Conservation (phyloP, 1,284 basidiomycete species). For the Spongiforma sp. region DNA sequence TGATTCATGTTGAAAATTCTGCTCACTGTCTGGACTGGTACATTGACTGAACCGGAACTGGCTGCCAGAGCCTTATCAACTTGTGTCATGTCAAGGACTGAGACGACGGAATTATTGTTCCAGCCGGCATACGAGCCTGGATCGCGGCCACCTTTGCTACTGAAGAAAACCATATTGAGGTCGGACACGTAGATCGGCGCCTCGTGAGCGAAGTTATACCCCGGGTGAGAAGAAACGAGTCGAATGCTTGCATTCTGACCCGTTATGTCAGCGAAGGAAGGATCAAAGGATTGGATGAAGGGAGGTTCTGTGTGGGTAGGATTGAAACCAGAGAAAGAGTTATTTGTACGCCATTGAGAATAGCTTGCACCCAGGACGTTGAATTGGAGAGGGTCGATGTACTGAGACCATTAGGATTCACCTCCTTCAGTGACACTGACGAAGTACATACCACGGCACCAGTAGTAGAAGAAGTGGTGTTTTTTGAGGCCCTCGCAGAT, state of each 20-base stretch:
- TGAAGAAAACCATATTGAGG: neutral
- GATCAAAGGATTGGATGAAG: neutral
- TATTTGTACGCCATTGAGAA: neutral
- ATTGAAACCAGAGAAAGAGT: slow-evolving; percentile 48
- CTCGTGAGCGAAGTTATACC: neutral
- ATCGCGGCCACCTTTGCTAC: slow-evolving; percentile 47
- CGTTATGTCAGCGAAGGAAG: neutral
- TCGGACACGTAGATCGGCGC: slow-evolving; percentile 1
- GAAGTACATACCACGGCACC: slow-evolving; percentile 22
- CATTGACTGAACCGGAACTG: slow-evolving; percentile 48
- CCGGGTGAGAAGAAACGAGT: neutral
- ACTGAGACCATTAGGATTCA: slow-evolving; percentile 49
- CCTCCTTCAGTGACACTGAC: neutral
- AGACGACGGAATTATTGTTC: slow-evolving; percentile 53
- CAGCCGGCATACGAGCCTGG: slow-evolving; percentile 44
- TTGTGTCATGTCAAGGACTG: slow-evolving; percentile 50
- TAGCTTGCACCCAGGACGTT: slow-evolving; percentile 44
- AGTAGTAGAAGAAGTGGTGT: slow-evolving; percentile 12
- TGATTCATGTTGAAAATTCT: neutral
- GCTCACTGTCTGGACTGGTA: slow-evolving; percentile 59
- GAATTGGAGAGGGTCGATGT: slow-evolving; percentile 47
- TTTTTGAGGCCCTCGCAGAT: neutral
- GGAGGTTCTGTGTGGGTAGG: slow-evolving; percentile 36
- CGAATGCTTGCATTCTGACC: neutral
- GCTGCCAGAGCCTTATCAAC: slow-evolving; percentile 45